Evolutionary conservation across 805 yeast genomes (phyloP).

Genomic region (Ogataea kodamae): DNA sequence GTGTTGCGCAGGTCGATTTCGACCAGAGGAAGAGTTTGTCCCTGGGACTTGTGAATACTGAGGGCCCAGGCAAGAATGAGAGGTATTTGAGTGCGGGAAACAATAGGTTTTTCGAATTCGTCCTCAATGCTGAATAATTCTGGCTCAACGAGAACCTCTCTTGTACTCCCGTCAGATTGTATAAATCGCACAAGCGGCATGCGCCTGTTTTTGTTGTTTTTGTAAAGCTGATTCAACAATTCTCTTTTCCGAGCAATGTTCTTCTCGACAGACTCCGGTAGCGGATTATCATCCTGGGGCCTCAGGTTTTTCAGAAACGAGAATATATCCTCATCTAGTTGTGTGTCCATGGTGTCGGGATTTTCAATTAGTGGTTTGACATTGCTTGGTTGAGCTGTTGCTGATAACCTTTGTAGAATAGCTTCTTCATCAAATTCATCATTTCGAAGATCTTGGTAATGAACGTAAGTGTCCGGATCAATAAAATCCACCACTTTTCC

Average conservation of each 20-base stretch:
- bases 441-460: conserved; percentile 23
- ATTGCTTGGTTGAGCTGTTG: neutral
- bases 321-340: conserved; percentile 46
- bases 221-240: conserved; percentile 40
- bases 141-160: conserved; percentile 76
- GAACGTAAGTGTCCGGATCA: conserved; percentile 47
- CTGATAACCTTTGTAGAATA: conserved; percentile 1
- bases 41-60: conserved; percentile 94
- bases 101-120: conserved; percentile 62
- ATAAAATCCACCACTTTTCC: conserved; percentile 55
- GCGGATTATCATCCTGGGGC: conserved; percentile 5
- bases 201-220: conserved; percentile 42
- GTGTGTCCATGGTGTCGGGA: conserved; percentile 21
- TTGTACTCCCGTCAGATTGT: conserved; percentile 62
- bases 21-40: conserved; percentile 77
- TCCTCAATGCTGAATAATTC: conserved; percentile 82
- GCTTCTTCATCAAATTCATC: conserved; percentile 7
- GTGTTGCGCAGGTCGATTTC: conserved; percentile 71
- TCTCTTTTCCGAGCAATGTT: conserved; percentile 46
- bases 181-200: conserved; percentile 79
- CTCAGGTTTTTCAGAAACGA: conserved; percentile 38
- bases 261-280: conserved; percentile 23
- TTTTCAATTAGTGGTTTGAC: conserved; percentile 16
- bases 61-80: conserved; percentile 94
- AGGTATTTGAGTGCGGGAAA: conserved; percentile 77